A percentile compares a stretch with the other conserved stretches of the same genome.
These are phyloP conservation scores for Lactarius quietus DNA, from an alignment of 768 basidiomycete genomes.

Conservation along the genomic window DNA sequence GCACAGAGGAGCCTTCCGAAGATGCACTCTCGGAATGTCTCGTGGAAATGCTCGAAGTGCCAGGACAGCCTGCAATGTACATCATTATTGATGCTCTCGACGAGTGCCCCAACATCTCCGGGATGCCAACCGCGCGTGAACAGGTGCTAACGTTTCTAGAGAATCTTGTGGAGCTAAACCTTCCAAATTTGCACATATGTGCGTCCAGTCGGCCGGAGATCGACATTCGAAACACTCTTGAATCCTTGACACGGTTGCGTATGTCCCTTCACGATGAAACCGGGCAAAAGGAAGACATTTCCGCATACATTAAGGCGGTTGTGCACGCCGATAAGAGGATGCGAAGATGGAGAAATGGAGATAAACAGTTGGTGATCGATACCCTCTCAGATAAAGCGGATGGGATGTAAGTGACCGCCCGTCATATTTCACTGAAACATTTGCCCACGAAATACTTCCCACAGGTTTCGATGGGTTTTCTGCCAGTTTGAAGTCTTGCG, in stretches of 20 bases:
- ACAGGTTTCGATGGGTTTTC: too few species aligned
- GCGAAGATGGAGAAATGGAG: neutral
- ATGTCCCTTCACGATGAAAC: neutral
- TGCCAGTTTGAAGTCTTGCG: too few species aligned
- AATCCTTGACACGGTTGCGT: neutral
- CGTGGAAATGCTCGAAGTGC: neutral
- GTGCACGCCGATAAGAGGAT: neutral
- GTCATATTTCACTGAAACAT: neutral
- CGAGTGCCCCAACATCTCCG: neutral
- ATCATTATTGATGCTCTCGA: conserved; percentile 11
- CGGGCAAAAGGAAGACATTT: conserved; percentile 1
- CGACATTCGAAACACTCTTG: neutral
- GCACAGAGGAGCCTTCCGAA: neutral
- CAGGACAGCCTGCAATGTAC: neutral
- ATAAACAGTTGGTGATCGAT: conserved; percentile 1
- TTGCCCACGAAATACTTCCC: too few species aligned
- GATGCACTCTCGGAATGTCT: neutral
- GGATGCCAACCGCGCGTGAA: neutral
- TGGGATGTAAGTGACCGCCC: neutral
- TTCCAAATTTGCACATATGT: conserved; percentile 5
- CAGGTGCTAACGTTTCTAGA: neutral
- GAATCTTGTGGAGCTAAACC: neutral
- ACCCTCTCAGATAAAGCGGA: neutral
- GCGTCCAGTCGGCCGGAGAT: conserved; percentile 1
- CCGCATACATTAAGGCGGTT: neutral